Evolutionary conservation across 495 filamentous ascomycete genomes (phyloP).

Genomic region (Cudoniella acicularis): DNA sequence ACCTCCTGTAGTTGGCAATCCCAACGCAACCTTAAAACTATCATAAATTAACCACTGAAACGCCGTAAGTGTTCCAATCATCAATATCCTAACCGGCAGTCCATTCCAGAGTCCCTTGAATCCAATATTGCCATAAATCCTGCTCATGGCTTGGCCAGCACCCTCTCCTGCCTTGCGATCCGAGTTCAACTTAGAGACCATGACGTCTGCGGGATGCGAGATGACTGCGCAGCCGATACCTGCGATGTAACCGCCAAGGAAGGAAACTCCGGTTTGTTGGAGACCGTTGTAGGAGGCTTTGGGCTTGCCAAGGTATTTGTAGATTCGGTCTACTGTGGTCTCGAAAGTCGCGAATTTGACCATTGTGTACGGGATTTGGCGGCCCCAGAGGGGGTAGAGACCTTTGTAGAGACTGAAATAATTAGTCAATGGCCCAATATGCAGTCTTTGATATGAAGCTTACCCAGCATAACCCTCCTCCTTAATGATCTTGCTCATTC

Average conservation of each 20-base stretch:
- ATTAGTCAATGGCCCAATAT: neutral
- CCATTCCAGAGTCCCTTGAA: slow-evolving; percentile 70
- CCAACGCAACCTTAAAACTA: slow-evolving; percentile 71
- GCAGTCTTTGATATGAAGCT: neutral
- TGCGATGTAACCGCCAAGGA: slow-evolving; percentile 69
- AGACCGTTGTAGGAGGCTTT: slow-evolving; percentile 60
- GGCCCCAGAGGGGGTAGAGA: slow-evolving; percentile 64
- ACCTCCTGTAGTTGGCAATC: slow-evolving; percentile 56
- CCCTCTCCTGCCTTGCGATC: slow-evolving; percentile 54
- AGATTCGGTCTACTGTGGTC: slow-evolving; percentile 61
- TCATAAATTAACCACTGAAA: slow-evolving; percentile 79
- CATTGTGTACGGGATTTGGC: slow-evolving; percentile 75
- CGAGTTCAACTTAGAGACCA: slow-evolving; percentile 46
- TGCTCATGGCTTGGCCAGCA: slow-evolving; percentile 55
- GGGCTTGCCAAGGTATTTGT: slow-evolving; percentile 57
- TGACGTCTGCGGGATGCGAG: slow-evolving; percentile 64
- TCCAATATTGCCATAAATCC: slow-evolving; percentile 72
- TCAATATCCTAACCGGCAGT: slow-evolving; percentile 59
- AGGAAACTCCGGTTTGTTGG: slow-evolving; percentile 66
- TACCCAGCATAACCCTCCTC: slow-evolving; percentile 55
- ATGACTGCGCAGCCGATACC: slow-evolving; percentile 66
- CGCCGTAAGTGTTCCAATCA: slow-evolving; percentile 64
- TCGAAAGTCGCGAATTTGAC: slow-evolving; percentile 75
- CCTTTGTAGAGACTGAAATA: slow-evolving; percentile 55
- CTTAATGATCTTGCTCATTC: slow-evolving; percentile 55